Evolutionary conservation across 1,284 basidiomycete species (phyloP).

Genomic region (Ganoderma multipileum): DNA sequence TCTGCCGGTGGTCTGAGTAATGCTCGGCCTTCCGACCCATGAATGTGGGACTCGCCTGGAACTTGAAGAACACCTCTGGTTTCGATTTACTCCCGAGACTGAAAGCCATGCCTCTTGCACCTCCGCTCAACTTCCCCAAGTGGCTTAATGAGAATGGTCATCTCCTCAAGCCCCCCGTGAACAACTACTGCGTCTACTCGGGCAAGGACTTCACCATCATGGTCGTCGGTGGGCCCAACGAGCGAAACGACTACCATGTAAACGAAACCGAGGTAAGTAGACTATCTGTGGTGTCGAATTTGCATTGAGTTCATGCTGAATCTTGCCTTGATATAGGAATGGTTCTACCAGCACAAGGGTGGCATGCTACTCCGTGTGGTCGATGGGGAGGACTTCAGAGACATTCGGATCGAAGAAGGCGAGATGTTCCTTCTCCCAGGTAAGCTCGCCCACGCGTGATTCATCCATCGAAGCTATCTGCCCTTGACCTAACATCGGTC

Average conservation of each 20-base stretch:
- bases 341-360: slow-evolving; percentile 96
- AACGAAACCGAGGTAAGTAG: slow-evolving; percentile 85
- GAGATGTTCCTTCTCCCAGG: slow-evolving; percentile 97
- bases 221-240: slow-evolving; percentile 93
- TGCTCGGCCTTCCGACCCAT: background rate
- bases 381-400: slow-evolving; percentile 86
- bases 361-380: slow-evolving; percentile 90
- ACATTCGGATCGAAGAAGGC: slow-evolving; percentile 91
- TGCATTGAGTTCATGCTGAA: background rate
- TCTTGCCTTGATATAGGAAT: slow-evolving; percentile 62
- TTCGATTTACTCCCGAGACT: background rate
- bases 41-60: background rate
- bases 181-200: slow-evolving; percentile 89
- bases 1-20: slow-evolving; percentile 22
- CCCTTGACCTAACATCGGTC: background rate
- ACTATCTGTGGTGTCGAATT: background rate
- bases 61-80: background rate
- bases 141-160: slow-evolving; percentile 86
- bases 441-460: slow-evolving; percentile 42
- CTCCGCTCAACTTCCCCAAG: slow-evolving; percentile 84
- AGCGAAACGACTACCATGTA: slow-evolving; percentile 90
- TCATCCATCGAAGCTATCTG: background rate
- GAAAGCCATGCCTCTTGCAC: slow-evolving; percentile 61
- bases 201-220: slow-evolving; percentile 89
- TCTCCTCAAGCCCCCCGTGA: slow-evolving; percentile 87